A percentile compares a stretch with the other conserved stretches of the same genome.
Conservation (phyloP, 2,329 filamentous ascomycete species). For the Fusarium virguliforme region DNA sequence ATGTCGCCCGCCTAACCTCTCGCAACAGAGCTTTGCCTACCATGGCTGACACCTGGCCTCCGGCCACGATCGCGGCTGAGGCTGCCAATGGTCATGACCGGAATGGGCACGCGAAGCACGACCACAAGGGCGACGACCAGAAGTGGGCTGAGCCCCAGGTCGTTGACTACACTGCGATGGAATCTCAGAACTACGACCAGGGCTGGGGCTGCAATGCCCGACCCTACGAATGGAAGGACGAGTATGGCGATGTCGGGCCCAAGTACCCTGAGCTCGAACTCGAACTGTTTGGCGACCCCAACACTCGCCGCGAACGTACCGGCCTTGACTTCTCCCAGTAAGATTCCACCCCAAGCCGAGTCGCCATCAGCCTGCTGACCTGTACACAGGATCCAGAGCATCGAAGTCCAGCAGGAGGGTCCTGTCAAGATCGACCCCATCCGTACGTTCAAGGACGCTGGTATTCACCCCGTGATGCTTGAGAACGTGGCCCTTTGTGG, state of each 20-base stretch:
- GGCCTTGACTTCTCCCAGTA: constrained; percentile 78
- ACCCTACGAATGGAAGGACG: constrained; percentile 88
- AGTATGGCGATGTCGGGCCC: constrained; percentile 89
- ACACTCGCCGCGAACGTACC: constrained; percentile 63
- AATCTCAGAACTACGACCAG: constrained; percentile 33
- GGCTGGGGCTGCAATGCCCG: constrained; percentile 70
- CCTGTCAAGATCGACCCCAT: constrained; percentile 66
- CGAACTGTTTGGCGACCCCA: constrained; percentile 78
- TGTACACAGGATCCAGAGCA: constrained; percentile 66
- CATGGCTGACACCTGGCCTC: constrained; percentile 38
- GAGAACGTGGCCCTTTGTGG: constrained; percentile 82
- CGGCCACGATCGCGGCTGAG: constrained; percentile 1
- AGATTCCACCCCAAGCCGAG: constrained; percentile 49
- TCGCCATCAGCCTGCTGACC: constrained; percentile 43
- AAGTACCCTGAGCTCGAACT: constrained; percentile 78
- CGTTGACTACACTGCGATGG: constrained; percentile 64
- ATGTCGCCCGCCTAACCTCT: constrained; percentile 10
- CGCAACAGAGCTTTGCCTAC: background rate
- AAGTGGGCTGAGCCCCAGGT: constrained; percentile 65
- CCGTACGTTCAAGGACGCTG: constrained; percentile 79
- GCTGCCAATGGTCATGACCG: background rate
- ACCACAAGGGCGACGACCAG: constrained; percentile 47
- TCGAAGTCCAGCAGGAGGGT: constrained; percentile 73
- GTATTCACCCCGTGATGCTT: constrained; percentile 87
- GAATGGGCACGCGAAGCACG: background rate